phyloP scores from a whole-genome alignment of 2,329 filamentous ascomycete species.

The Diaporthe vaccinii region DNA sequence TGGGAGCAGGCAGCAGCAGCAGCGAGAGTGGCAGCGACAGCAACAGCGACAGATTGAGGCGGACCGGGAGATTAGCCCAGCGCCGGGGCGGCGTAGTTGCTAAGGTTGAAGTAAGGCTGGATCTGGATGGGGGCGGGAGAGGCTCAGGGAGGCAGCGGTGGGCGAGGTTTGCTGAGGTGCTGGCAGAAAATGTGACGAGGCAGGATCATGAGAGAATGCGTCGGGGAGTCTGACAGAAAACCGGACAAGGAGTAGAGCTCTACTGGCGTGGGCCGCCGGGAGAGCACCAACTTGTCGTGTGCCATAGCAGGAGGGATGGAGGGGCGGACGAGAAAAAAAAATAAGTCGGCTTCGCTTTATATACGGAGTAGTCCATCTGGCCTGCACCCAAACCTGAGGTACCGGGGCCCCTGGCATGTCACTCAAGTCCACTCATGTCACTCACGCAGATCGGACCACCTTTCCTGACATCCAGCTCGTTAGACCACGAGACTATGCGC shows the following conservation, averaged over 20 bases:
- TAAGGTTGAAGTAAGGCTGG: constrained; percentile 24
- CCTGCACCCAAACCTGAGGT: constrained; percentile 36
- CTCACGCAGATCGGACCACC: constrained; percentile 25
- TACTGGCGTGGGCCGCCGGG: constrained; percentile 54
- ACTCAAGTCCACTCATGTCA: constrained; percentile 29
- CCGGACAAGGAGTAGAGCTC: constrained; percentile 46
- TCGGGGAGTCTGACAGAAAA: constrained; percentile 28
- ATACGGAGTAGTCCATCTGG: constrained; percentile 47
- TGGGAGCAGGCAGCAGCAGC: neutral
- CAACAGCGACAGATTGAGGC: neutral
- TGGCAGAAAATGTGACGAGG: constrained; percentile 26
- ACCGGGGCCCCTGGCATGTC: constrained; percentile 37
- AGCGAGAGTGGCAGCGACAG: neutral
- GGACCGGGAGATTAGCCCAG: constrained; percentile 14
- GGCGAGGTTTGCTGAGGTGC: constrained; percentile 6
- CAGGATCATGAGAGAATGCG: constrained; percentile 16
- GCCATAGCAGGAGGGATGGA: constrained; percentile 55
- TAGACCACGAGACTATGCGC: constrained; percentile 21
- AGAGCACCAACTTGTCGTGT: constrained; percentile 54
- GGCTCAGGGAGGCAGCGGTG: constrained; percentile 27
- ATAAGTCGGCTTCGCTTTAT: constrained; percentile 56
- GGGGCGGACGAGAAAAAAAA: constrained; percentile 48
- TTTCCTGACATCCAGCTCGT: neutral
- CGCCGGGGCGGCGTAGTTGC: constrained; percentile 23
- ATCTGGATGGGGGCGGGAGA: constrained; percentile 7